A percentile compares a stretch with the other conserved stretches of the same genome.
These are phyloP conservation scores for Oryza coarctata DNA, from an alignment of 176 grass and related monocot species.

Conservation along the genomic window DNA sequence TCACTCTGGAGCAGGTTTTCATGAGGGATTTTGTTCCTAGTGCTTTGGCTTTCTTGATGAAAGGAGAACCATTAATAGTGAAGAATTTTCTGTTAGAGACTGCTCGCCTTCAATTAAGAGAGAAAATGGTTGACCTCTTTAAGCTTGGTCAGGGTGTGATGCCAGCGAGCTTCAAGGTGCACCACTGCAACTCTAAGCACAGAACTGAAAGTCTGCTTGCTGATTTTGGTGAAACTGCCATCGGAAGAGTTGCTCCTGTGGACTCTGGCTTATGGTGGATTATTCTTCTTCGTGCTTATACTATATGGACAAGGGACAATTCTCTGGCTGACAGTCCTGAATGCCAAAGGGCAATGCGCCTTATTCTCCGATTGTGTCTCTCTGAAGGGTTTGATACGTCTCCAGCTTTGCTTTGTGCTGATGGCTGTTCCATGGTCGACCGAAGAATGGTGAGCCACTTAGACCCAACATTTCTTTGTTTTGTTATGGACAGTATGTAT, in stretches of 20 bases:
- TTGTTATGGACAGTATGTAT: neutral
- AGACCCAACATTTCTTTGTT: neutral
- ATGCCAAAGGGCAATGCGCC: constrained; percentile 69
- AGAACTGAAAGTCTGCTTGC: constrained; percentile 70
- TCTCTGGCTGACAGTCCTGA: constrained; percentile 60
- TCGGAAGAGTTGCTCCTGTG: constrained; percentile 88
- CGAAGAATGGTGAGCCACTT: constrained; percentile 70
- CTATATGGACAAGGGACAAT: constrained; percentile 62
- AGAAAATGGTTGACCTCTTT: constrained; percentile 78
- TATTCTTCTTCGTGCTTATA: constrained; percentile 82
- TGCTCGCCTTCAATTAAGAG: constrained; percentile 69
- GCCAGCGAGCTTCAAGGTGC: constrained; percentile 89
- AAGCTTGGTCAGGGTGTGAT: constrained; percentile 85
- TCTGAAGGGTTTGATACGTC: constrained; percentile 97
- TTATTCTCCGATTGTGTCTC: constrained; percentile 81
- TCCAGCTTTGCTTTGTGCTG: constrained; percentile 86
- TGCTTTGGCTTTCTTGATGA: constrained; percentile 78
- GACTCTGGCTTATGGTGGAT: constrained; percentile 99
- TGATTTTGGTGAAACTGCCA: constrained; percentile 94
- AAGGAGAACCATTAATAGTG: constrained; percentile 65
- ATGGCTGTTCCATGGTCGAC: constrained; percentile 93
- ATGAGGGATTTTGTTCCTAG: constrained; percentile 94
- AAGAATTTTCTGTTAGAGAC: constrained; percentile 86
- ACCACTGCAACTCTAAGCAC: constrained; percentile 27
- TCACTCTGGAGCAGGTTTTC: constrained; percentile 62